Base-by-base conservation (phyloP, 2,329 filamentous ascomycete genomes). In the Calycina herbarum region DNA sequence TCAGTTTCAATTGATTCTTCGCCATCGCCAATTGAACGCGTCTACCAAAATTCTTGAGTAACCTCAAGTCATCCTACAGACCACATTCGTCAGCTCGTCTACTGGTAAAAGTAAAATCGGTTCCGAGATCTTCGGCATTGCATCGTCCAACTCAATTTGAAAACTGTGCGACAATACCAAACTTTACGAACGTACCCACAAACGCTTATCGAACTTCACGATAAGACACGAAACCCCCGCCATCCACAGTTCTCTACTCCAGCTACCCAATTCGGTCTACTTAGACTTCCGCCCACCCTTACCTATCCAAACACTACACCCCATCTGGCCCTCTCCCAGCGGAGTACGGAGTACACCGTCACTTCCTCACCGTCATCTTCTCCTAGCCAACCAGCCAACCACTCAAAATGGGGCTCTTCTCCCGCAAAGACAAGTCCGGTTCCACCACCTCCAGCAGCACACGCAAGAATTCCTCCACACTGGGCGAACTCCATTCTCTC, bases 361-460 rank as follows among this genome's bases (percentile, higher is more conserved):
- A 10, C 20, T 27, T 27, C 11, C n/a, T n/a, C n/a, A 11, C 45
- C 45, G 7, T 24, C 45, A 24, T 51, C 8, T 24, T 3, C n/a
- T 7, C 45, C 45, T 15, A 24, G 20, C 45, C 45, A 8, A 27
- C 45, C 27, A 29, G 2, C 27, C 4, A 4, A 17, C 63, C 62
- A 45, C 20, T 27, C 35, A 59, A 64, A 59, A 75, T 75, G 73
- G 73, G 73, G 35, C 64, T 75, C 67, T 75, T 75, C 65, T 72
- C 73, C 27, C 71, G 73, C 29, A 75, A 72, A 68, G 68, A 75
- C 62, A 73, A 72, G 62, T 67, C 69, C 11, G 62, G 51, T 45
- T 71, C 70, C 10, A 67, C 66, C 17, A 69, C 68, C 24, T 70
- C 70, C 20, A 64, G 64, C 40, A 65, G 68, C 56, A 69, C 65